phyloP scores from a whole-genome alignment of 306 rosid species.

The Pueraria montana region DNA sequence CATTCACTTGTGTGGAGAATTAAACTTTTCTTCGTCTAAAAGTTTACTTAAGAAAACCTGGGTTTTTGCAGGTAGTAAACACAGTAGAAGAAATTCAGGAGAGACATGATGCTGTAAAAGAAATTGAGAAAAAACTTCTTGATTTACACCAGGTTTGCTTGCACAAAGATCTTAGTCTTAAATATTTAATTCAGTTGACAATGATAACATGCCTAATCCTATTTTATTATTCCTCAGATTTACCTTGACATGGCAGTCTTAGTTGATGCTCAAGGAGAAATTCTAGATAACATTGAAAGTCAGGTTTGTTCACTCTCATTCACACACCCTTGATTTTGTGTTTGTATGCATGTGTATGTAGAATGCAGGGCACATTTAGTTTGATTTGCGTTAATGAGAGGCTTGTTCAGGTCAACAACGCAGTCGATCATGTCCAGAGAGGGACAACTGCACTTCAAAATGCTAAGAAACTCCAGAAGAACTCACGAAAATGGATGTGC shows the following conservation, averaged over 20 bases:
- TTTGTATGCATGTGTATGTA: slow-evolving; percentile 35
- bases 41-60: slow-evolving; percentile 34
- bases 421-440: slow-evolving; percentile 82
- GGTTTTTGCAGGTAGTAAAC: slow-evolving; percentile 71
- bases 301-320: slow-evolving; percentile 68
- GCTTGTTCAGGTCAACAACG: slow-evolving; percentile 74
- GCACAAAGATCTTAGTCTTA: slow-evolving; percentile 11
- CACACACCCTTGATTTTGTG: slow-evolving; percentile 37
- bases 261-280: slow-evolving; percentile 96
- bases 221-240: slow-evolving; percentile 61
- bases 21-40: slow-evolving; percentile 4
- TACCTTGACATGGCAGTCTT: slow-evolving; percentile 95
- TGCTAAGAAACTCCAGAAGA: slow-evolving; percentile 93
- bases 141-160: slow-evolving; percentile 91
- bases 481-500: slow-evolving; percentile 89
- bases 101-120: slow-evolving; percentile 91
- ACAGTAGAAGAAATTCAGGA: slow-evolving; percentile 97
- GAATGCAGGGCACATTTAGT: slow-evolving; percentile 47
- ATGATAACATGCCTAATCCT: slow-evolving; percentile 27
- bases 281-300: slow-evolving; percentile 91
- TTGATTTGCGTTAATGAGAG: slow-evolving; percentile 57
- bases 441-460: slow-evolving; percentile 83
- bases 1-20: slow-evolving; percentile 27
- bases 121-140: slow-evolving; percentile 91
- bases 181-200: slow-evolving; percentile 1